phyloP scores from a whole-genome alignment of 345 rosid species.

The Heritiera fomes region DNA sequence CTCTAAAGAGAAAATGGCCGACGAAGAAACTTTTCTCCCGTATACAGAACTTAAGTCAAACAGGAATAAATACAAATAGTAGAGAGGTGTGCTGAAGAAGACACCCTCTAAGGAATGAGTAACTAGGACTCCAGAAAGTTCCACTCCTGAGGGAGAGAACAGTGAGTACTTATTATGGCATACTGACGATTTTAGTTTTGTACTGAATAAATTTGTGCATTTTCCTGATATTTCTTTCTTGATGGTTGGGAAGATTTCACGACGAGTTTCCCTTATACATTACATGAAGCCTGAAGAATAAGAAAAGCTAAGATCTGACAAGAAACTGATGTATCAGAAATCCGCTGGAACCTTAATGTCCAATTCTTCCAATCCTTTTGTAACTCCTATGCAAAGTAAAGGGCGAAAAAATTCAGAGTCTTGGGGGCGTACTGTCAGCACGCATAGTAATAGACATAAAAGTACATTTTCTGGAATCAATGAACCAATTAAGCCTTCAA shows the following conservation, averaged over 20 bases:
- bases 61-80: too few species aligned
- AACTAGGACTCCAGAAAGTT: too few species aligned
- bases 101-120: too few species aligned
- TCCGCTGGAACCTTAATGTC: slow-evolving; percentile 34
- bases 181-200: not conserved
- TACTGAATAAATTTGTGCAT: not conserved
- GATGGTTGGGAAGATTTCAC: slow-evolving; percentile 58
- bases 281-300: slow-evolving; percentile 52
- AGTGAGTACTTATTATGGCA: too few species aligned
- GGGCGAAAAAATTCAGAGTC: slow-evolving; percentile 26
- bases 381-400: slow-evolving; percentile 31
- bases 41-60: too few species aligned
- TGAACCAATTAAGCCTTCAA: slow-evolving; percentile 33
- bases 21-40: too few species aligned
- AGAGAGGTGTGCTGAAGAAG: too few species aligned
- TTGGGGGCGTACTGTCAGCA: slow-evolving; percentile 29
- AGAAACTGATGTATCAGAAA: slow-evolving; percentile 19
- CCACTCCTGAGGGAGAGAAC: too few species aligned
- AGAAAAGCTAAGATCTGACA: slow-evolving; percentile 24
- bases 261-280: slow-evolving; percentile 58
- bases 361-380: slow-evolving; percentile 31
- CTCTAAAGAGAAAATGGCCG: too few species aligned
- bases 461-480: slow-evolving; percentile 33
- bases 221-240: slow-evolving; percentile 19
- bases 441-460: slow-evolving; percentile 42